phyloP scores from a whole-genome alignment of 2,329 filamentous ascomycete genomes.

The Ceratocystiopsis sp. region DNA sequence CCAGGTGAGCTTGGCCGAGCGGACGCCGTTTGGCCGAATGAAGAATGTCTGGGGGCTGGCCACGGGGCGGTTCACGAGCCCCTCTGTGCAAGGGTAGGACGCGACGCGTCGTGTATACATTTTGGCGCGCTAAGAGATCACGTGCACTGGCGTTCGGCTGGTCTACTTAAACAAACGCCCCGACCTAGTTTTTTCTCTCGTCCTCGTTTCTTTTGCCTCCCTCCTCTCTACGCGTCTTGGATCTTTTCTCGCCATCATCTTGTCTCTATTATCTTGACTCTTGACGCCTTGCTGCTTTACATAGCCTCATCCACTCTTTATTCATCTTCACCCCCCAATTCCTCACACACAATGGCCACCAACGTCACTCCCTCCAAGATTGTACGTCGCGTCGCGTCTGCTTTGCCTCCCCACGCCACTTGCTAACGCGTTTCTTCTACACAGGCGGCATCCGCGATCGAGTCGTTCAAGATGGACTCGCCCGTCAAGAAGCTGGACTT shows the following conservation, averaged over 20 bases:
- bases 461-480: conserved; percentile 83
- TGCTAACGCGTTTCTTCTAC: conserved; percentile 16
- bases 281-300: not conserved
- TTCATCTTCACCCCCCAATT: not conserved
- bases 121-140: conserved; percentile 6
- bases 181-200: conserved; percentile 7
- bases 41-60: too few relatives aligned
- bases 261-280: not conserved
- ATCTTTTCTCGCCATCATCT: too few relatives aligned
- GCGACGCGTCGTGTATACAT: conserved; percentile 7
- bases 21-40: too few relatives aligned
- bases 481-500: conserved; percentile 84
- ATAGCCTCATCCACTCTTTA: too few relatives aligned
- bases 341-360: conserved; percentile 48
- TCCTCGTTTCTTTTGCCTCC: not conserved
- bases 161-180: conserved; percentile 11
- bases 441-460: conserved; percentile 73
- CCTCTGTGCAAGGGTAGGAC: not conserved
- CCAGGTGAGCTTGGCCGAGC: too few relatives aligned
- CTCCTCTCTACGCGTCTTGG: conserved; percentile 3
- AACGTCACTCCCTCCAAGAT: conserved; percentile 19
- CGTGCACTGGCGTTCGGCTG: conserved; percentile 9
- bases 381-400: conserved; percentile 13
- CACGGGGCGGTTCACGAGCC: too few relatives aligned
- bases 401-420: not conserved